Percentiles rank a stretch among this genome's conserved stretches.
These are phyloP conservation scores for Zanthoxylum bungeanum DNA, from an alignment of 345 rosid genomes.

Conservation along the genomic window DNA sequence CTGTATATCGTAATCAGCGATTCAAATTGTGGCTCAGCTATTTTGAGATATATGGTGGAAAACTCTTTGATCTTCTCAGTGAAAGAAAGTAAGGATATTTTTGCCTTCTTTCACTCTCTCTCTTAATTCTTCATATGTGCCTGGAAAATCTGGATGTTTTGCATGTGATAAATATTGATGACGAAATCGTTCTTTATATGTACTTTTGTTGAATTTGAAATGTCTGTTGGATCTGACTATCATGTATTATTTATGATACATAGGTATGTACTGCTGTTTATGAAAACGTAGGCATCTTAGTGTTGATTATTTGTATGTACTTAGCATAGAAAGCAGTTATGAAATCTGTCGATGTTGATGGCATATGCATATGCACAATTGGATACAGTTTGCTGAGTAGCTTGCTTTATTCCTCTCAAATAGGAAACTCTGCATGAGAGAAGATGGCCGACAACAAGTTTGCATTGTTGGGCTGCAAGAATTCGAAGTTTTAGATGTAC, in stretches of 20 bases:
- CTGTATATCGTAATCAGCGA: slow-evolving; percentile 74
- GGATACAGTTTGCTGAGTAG: slow-evolving; percentile 8
- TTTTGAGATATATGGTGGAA: slow-evolving; percentile 98
- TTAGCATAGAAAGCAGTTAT: background rate
- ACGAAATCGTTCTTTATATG: background rate
- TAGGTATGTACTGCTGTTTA: background rate
- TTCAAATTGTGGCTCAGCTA: slow-evolving; percentile 95
- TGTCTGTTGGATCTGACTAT: background rate
- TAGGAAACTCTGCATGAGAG: slow-evolving; percentile 99
- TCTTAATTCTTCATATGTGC: background rate
- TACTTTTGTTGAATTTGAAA: background rate
- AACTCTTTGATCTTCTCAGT: slow-evolving; percentile 84
- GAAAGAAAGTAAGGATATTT: slow-evolving; percentile 74
- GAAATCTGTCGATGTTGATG: slow-evolving; percentile 5
- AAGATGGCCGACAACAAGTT: slow-evolving; percentile 98
- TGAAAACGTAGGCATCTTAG: background rate
- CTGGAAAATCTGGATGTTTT: background rate
- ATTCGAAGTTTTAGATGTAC: slow-evolving; percentile 92
- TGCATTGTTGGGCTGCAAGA: slow-evolving; percentile 99
- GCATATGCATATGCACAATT: background rate
- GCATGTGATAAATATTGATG: background rate
- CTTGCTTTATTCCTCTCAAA: slow-evolving; percentile 10
- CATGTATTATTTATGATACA: background rate
- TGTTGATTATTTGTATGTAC: background rate
- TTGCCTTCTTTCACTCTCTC: slow-evolving; percentile 8